Evolutionary conservation across 2,329 filamentous ascomycete species (phyloP).

Genomic region (Tolypocladium nubicola): DNA sequence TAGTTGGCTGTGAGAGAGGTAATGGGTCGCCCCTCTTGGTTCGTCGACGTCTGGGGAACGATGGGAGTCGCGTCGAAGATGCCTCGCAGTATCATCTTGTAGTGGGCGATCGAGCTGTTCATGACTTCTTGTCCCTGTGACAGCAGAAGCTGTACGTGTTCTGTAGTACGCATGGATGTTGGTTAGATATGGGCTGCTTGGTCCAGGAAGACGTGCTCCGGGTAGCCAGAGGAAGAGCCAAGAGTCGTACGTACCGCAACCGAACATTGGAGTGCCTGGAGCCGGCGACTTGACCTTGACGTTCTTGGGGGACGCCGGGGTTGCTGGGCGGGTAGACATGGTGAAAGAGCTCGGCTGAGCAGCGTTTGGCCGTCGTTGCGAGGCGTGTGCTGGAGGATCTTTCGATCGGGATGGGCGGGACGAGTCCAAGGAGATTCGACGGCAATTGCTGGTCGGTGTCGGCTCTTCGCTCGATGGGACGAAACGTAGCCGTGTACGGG

Average conservation of each 20-base stretch:
- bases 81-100: constrained; percentile 59
- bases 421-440: background rate
- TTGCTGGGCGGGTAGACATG: constrained; percentile 38
- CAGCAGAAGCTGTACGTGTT: constrained; percentile 62
- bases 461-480: background rate
- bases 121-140: constrained; percentile 50
- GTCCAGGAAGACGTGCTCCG: background rate
- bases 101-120: constrained; percentile 59
- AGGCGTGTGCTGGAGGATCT: background rate
- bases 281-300: constrained; percentile 49
- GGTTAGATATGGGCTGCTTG: background rate
- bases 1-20: constrained; percentile 59
- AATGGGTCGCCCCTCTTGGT: constrained; percentile 41
- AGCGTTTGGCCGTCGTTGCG: background rate
- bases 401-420: background rate
- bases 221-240: background rate
- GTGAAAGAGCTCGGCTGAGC: background rate
- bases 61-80: constrained; percentile 59
- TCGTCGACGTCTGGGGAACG: constrained; percentile 55
- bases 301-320: constrained; percentile 43
- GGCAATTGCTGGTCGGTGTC: background rate
- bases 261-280: constrained; percentile 49
- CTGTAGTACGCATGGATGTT: constrained; percentile 30
- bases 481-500: background rate
- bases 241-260: constrained; percentile 43